phyloP scores from a whole-genome alignment of 768 basidiomycete genomes.

The Strobilomyces confusus region DNA sequence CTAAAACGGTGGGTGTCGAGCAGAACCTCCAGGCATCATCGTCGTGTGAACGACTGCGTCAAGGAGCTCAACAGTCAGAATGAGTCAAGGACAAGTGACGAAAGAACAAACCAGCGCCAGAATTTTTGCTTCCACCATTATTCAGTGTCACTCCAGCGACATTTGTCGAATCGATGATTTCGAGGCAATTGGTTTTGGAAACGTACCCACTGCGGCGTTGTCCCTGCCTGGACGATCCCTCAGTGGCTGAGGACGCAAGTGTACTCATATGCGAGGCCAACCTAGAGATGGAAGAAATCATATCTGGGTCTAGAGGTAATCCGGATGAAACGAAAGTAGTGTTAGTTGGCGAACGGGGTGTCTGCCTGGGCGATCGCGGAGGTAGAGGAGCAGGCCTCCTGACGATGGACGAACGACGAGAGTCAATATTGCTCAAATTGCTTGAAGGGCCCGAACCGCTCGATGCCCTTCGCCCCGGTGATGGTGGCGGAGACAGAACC shows the following conservation, averaged over 20 bases:
- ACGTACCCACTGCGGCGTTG: background rate
- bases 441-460: background rate
- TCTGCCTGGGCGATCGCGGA: background rate
- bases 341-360: background rate
- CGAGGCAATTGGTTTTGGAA: slow-evolving; percentile 3
- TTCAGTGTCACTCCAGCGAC: slow-evolving; percentile 10
- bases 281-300: background rate
- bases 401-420: background rate
- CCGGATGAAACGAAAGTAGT: background rate
- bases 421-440: too few relatives aligned
- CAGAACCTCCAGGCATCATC: background rate
- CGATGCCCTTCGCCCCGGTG: background rate
- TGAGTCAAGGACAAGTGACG: background rate
- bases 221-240: background rate
- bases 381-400: slow-evolving; percentile 1
- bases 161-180: background rate
- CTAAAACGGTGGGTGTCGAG: background rate
- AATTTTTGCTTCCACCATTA: background rate
- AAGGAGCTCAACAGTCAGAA: background rate
- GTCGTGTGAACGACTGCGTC: background rate
- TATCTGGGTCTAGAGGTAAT: background rate
- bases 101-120: slow-evolving; percentile 13
- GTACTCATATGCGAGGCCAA: background rate
- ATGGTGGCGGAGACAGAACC: background rate
- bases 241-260: background rate